phyloP scores from a whole-genome alignment of 257 asterid genomes.

The Solanum appendiculatum region DNA sequence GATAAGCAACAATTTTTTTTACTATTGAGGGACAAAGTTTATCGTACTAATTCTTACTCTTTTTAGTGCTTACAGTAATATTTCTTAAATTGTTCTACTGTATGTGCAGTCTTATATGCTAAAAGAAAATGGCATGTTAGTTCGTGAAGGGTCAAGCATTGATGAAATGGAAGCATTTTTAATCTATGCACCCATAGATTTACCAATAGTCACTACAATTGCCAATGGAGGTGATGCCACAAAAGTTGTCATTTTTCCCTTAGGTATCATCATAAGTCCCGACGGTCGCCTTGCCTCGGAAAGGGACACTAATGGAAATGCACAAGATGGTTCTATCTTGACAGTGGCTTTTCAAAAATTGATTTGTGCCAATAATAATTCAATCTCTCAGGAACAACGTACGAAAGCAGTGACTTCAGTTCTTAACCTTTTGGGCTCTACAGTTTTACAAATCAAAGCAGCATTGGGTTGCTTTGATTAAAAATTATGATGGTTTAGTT shows the following conservation, averaged over 20 bases:
- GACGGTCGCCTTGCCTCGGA: conserved; percentile 16
- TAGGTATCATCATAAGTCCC: conserved; percentile 46
- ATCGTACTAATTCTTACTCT: background rate
- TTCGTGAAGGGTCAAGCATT: conserved; percentile 55
- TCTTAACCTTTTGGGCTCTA: conserved; percentile 6
- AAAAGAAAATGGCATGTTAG: conserved; percentile 34
- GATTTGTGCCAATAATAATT: background rate
- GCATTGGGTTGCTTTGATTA: background rate
- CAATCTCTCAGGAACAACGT: conserved; percentile 22
- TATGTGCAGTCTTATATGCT: conserved; percentile 34
- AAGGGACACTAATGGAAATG: background rate
- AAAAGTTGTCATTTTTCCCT: conserved; percentile 37
- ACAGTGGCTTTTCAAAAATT: conserved; percentile 44
- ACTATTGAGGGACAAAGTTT: background rate
- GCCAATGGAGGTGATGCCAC: conserved; percentile 28
- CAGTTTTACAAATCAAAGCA: background rate
- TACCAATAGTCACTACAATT: conserved; percentile 12
- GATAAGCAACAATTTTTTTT: background rate
- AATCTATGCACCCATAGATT: conserved; percentile 42
- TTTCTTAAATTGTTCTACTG: background rate
- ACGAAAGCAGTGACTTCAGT: conserved; percentile 36
- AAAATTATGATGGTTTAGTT: background rate
- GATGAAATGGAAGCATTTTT: conserved; percentile 39
- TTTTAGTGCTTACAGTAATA: background rate
- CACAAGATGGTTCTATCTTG: conserved; percentile 32